These are phyloP conservation scores for Sarocladium oryzae DNA, from an alignment of 2,329 filamentous ascomycete genomes.

Conservation along the genomic window DNA sequence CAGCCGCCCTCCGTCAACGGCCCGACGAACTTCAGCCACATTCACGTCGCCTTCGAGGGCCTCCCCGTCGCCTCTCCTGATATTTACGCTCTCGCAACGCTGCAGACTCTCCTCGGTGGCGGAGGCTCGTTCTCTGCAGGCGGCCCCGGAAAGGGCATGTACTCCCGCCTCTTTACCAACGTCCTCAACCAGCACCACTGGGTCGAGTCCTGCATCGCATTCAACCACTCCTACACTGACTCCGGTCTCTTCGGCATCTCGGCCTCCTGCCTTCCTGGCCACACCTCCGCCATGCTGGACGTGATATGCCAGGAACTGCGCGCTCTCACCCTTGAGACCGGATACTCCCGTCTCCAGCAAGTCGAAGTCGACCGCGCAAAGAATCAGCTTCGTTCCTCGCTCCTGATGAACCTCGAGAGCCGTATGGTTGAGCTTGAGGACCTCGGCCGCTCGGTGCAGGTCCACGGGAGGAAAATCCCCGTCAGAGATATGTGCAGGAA, in stretches of 20 bases:
- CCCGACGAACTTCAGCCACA: constrained; percentile 72
- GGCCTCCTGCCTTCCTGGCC: constrained; percentile 72
- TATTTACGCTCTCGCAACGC: constrained; percentile 91
- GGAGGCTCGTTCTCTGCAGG: constrained; percentile 96
- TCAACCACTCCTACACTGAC: constrained; percentile 97
- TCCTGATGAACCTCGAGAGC: constrained; percentile 96
- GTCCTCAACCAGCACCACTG: constrained; percentile 96
- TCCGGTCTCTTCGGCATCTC: constrained; percentile 93
- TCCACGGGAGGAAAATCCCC: constrained; percentile 88
- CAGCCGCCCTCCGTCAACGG: constrained; percentile 74
- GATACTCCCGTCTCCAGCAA: constrained; percentile 64
- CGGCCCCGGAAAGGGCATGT: constrained; percentile 98
- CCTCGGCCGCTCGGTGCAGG: constrained; percentile 87
- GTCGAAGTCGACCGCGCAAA: constrained; percentile 87
- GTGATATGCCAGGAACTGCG: constrained; percentile 91
- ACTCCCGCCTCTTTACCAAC: constrained; percentile 94
- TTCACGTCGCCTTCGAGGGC: constrained; percentile 93
- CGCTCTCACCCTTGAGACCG: constrained; percentile 67
- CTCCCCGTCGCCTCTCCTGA: constrained; percentile 84
- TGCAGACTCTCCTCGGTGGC: constrained; percentile 92
- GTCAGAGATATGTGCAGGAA: constrained; percentile 87
- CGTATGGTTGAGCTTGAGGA: constrained; percentile 98
- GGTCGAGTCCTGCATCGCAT: constrained; percentile 92
- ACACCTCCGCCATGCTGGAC: constrained; percentile 79
- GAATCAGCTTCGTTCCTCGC: constrained; percentile 84